Percentiles rank a stretch among this genome's conserved stretches.
Conservation (phyloP, 768 basidiomycete genomes). For the Amanita muscaria region DNA sequence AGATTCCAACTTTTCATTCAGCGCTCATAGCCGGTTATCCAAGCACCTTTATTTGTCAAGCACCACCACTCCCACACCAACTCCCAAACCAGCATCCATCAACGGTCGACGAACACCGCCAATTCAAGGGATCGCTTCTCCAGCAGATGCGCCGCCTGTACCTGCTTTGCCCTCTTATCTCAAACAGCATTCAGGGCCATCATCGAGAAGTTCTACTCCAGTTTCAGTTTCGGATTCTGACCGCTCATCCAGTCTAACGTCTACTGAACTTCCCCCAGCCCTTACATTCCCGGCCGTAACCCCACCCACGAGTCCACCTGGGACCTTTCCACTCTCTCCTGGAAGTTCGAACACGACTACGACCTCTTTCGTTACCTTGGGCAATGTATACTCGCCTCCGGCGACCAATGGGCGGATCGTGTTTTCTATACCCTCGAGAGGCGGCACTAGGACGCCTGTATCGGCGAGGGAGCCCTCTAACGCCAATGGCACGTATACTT, state of each 20-base stretch:
- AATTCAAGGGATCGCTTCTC: background rate
- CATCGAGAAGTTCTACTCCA: background rate
- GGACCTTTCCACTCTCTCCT: background rate
- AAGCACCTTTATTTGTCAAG: conserved; percentile 15
- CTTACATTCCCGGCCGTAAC: background rate
- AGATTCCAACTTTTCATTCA: conserved; percentile 13
- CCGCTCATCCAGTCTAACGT: conserved; percentile 10
- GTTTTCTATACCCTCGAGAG: conserved; percentile 4
- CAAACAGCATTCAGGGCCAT: background rate
- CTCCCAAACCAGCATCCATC: conserved; percentile 13
- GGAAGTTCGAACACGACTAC: background rate
- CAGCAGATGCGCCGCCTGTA: conserved; percentile 1
- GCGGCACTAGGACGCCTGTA: background rate
- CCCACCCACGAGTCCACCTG: background rate
- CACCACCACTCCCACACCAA: conserved; percentile 8
- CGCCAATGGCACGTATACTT: background rate
- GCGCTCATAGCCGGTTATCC: conserved; percentile 17
- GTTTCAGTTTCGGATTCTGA: background rate
- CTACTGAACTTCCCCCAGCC: background rate
- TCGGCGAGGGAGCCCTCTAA: background rate
- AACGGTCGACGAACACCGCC: background rate
- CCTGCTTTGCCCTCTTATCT: conserved; percentile 5
- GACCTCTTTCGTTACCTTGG: conserved; percentile 11
- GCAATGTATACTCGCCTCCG: conserved; percentile 4
- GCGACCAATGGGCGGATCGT: conserved; percentile 7